Conservation (phyloP, 2,329 filamentous ascomycete genomes). For the Talaromyces sp. region DNA sequence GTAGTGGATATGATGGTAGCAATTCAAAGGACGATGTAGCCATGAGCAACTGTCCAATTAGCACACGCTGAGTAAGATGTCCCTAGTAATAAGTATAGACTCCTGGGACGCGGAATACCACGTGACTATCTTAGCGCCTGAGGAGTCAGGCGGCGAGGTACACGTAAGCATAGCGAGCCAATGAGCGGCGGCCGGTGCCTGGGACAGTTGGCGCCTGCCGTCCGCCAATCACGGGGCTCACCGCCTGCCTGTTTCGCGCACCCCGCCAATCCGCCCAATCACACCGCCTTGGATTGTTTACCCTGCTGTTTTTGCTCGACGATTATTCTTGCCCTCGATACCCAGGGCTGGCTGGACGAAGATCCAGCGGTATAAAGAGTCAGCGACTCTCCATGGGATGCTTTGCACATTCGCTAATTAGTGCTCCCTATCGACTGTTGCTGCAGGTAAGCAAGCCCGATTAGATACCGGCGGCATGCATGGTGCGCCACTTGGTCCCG, state of each 20-base stretch:
- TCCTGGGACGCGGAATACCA: neutral
- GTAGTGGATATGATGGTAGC: no score
- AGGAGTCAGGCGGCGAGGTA: neutral
- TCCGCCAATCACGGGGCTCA: neutral
- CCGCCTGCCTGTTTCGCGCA: neutral
- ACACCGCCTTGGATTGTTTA: slow-evolving; percentile 10
- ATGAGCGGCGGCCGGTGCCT: neutral
- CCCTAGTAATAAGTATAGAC: neutral
- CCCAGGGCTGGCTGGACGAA: neutral
- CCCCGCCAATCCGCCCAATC: slow-evolving; percentile 9
- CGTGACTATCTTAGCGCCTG: neutral
- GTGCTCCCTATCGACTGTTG: neutral
- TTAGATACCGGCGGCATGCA: neutral
- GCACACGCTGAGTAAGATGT: neutral
- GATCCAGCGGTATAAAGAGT: neutral
- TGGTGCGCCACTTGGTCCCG: neutral
- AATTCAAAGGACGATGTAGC: no score
- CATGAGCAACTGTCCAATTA: neutral
- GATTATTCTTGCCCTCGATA: neutral
- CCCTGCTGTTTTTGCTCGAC: neutral
- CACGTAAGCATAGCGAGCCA: neutral
- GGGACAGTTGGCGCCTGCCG: neutral
- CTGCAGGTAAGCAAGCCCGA: neutral
- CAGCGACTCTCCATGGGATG: neutral
- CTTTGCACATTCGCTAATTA: neutral